Base-by-base conservation (phyloP, 169 alveolate species). In the Eimeria acervulina region DNA sequence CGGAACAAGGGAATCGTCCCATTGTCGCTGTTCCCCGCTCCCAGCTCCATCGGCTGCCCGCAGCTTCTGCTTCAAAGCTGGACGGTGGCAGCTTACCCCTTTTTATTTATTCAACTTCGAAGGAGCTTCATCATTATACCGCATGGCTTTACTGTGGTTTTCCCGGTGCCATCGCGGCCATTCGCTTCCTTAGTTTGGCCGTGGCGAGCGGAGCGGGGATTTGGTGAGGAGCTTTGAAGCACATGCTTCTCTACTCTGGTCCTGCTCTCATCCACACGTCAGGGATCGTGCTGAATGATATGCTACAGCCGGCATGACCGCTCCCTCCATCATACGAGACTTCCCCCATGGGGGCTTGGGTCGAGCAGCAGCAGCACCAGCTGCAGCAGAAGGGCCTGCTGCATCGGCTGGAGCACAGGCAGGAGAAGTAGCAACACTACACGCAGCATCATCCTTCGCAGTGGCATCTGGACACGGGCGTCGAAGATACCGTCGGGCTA, bases 31-130 rank as follows among this genome's bases (percentile, higher is more conserved):
- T 26, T 63, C 36, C 84, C 28, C 55, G 84, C 52, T 72, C 52
- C 52, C 84, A 36, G 84, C 84, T 72, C 84, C 84, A 33, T 36
- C 10, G 44, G 55, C 51, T 72, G 51, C 84, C 52, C 84, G 13
- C 84, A 72, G n/a, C 84, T 72, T 51, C 84, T 72, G 84, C 84
- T 72, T 72, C 84, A 72, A 40, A 76, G 87, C 87, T 21, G 87
- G 63, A 61, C 63, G 63, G 87, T 3, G 61, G 59, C 87, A 76
- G 59, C 31, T 3, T 38, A 76, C 59, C 31, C 33, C 87, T 76
- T 42, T 76, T 42, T 76, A 40, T 74, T 23, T 38, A 15, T 40
- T 42, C 10, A 12, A 1, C 28, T 76, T 76, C 15, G 55, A 40
- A 8, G n/a, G 28, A 76, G 31, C 38, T n/a, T 42, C 33, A 76